These are phyloP conservation scores for Mayamaea pseudoterrestris DNA, from an alignment of 108 stramenopile genomes.

Conservation along the genomic window DNA sequence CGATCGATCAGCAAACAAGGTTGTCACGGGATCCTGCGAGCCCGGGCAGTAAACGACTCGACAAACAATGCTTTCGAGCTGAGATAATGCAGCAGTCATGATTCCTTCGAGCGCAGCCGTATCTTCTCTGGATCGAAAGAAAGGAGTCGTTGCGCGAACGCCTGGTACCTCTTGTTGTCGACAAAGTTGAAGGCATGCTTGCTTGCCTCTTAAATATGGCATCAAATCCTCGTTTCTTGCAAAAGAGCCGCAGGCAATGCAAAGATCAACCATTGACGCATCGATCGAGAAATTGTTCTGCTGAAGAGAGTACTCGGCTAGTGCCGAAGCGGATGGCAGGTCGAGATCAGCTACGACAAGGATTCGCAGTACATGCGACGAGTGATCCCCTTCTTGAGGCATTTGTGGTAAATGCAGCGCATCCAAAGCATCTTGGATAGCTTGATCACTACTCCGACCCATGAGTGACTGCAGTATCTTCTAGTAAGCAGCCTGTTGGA, in stretches of 20 bases:
- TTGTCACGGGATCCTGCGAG: conserved; percentile 16
- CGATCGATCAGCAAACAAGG: conserved; percentile 2
- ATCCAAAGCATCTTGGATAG: background rate
- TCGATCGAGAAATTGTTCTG: background rate
- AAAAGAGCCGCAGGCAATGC: conserved; percentile 42
- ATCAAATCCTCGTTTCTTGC: conserved; percentile 23
- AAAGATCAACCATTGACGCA: conserved; percentile 20
- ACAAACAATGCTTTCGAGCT: conserved; percentile 51
- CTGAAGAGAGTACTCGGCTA: conserved; percentile 28
- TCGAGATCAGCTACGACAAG: conserved; percentile 39
- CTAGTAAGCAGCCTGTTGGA: too few species aligned
- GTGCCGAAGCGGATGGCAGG: conserved; percentile 25
- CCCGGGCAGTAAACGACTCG: conserved; percentile 36
- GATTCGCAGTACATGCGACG: conserved; percentile 18
- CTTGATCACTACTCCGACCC: too few species aligned
- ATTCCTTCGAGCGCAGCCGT: conserved; percentile 33
- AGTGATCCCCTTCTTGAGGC: conserved; percentile 5
- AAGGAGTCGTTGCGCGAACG: background rate
- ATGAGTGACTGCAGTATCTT: too few species aligned
- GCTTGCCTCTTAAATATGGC: conserved; percentile 10
- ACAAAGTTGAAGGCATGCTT: background rate
- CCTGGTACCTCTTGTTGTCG: background rate
- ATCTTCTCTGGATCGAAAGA: conserved; percentile 24
- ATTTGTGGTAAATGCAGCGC: conserved; percentile 20
- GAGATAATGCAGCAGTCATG: conserved; percentile 38